These are phyloP conservation scores for Trichoderma asperelloides DNA, from an alignment of 495 filamentous ascomycete species.

Conservation along the genomic window DNA sequence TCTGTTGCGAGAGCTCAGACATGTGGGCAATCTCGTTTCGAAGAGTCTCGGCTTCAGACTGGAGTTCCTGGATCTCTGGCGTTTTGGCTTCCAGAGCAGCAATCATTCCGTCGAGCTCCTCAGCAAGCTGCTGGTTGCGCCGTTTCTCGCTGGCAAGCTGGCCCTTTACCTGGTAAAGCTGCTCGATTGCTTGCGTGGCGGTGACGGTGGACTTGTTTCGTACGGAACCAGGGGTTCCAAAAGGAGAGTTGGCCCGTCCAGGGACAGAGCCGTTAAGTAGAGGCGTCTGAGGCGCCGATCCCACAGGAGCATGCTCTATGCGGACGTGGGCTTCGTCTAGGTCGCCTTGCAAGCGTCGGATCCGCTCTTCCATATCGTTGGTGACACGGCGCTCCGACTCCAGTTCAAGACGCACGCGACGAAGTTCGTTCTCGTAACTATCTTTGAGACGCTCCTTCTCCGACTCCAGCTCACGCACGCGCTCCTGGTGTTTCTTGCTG, in stretches of 20 bases:
- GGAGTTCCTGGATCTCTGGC: slow-evolving; percentile 57
- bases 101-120: slow-evolving; percentile 73
- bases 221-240: slow-evolving; percentile 43
- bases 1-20: slow-evolving; percentile 56
- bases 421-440: slow-evolving; percentile 71
- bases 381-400: slow-evolving; percentile 65
- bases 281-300: slow-evolving; percentile 49
- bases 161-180: slow-evolving; percentile 44
- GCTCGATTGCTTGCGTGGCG: slow-evolving; percentile 42
- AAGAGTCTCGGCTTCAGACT: slow-evolving; percentile 59
- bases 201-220: slow-evolving; percentile 37
- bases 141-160: slow-evolving; percentile 55
- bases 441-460: slow-evolving; percentile 70
- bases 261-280: slow-evolving; percentile 43
- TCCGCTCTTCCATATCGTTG: slow-evolving; percentile 48
- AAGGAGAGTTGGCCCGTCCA: slow-evolving; percentile 37
- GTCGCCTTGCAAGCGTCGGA: slow-evolving; percentile 66
- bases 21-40: slow-evolving; percentile 67
- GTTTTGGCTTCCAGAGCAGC: slow-evolving; percentile 58
- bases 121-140: slow-evolving; percentile 57
- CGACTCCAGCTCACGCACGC: slow-evolving; percentile 73
- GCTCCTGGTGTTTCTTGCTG: slow-evolving; percentile 66
- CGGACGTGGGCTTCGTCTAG: slow-evolving; percentile 52
- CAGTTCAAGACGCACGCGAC: slow-evolving; percentile 65
- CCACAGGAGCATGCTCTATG: slow-evolving; percentile 24